Conservation (phyloP, 2,329 filamentous ascomycete genomes). For the Penicillium sp. region DNA sequence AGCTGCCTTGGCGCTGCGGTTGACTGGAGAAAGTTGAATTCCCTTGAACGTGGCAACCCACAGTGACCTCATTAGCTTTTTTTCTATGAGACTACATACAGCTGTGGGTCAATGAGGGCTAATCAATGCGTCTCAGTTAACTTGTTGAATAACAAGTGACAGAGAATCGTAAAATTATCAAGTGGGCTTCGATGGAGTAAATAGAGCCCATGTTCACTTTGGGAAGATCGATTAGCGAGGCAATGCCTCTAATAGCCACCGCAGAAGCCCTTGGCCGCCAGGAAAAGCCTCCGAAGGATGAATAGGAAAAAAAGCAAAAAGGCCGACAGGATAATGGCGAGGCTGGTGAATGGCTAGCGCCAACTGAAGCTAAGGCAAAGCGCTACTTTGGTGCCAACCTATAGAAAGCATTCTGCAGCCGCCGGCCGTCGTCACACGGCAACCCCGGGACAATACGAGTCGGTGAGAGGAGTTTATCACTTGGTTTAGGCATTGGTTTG, state of each 20-base stretch:
- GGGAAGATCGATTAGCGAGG: background rate
- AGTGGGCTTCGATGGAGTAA: background rate
- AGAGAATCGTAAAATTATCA: background rate
- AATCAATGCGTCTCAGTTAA: background rate
- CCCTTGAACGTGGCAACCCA: constrained; percentile 2
- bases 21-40: background rate
- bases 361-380: constrained; percentile 16
- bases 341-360: constrained; percentile 20
- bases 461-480: background rate
- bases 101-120: background rate
- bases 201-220: background rate
- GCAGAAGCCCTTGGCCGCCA: background rate
- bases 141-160: background rate
- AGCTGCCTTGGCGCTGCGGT: background rate
- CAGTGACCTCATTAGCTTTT: constrained; percentile 3
- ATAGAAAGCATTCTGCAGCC: constrained; percentile 36
- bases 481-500: background rate
- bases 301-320: background rate
- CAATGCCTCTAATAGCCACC: background rate
- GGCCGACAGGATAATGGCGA: background rate
- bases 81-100: background rate
- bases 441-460: constrained; percentile 2
- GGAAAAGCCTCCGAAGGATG: background rate
- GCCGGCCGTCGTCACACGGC: constrained; percentile 31
- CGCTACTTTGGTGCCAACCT: constrained; percentile 22